Evolutionary conservation across 2,329 filamentous ascomycete species (phyloP).

Genomic region (Cryphonectria naterciae): DNA sequence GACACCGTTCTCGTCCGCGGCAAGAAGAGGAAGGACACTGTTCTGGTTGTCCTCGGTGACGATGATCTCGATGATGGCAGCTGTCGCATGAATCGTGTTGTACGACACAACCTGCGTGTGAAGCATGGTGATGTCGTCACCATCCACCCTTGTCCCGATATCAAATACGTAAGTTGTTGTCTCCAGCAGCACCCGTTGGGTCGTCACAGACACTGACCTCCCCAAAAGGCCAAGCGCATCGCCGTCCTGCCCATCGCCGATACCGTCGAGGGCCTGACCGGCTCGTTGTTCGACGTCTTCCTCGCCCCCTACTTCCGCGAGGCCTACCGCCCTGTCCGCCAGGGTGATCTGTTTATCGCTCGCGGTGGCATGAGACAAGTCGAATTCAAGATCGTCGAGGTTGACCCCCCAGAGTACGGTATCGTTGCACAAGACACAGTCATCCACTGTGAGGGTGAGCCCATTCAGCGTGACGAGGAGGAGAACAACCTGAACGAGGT

Average conservation of each 20-base stretch:
- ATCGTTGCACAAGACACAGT: constrained; percentile 99
- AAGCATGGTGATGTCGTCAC: constrained; percentile 99
- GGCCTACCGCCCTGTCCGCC: constrained; percentile 94
- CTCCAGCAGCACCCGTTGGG: too few species aligned
- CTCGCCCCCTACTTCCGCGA: constrained; percentile 99
- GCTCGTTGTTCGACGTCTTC: constrained; percentile 98
- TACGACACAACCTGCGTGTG: constrained; percentile 96
- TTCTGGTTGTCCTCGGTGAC: constrained; percentile 94
- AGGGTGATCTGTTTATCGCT: constrained; percentile 97
- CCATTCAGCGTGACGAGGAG: constrained; percentile 95
- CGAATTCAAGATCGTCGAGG: constrained; percentile 99
- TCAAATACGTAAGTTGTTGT: constrained; percentile 87
- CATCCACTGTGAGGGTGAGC: constrained; percentile 97
- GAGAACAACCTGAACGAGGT: constrained; percentile 99
- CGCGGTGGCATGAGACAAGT: constrained; percentile 98
- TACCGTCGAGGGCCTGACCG: constrained; percentile 95
- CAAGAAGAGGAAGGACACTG: constrained; percentile 99
- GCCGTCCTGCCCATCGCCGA: constrained; percentile 97
- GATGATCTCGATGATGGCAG: constrained; percentile 98
- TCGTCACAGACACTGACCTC: constrained; percentile 32
- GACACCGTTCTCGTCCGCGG: constrained; percentile 98
- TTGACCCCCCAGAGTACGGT: constrained; percentile 96
- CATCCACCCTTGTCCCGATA: constrained; percentile 96
- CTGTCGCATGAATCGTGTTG: constrained; percentile 96
- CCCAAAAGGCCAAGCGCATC: constrained; percentile 87